Base-by-base conservation (phyloP, 768 basidiomycete genomes). In the Strobilomyces echinocephalus region DNA sequence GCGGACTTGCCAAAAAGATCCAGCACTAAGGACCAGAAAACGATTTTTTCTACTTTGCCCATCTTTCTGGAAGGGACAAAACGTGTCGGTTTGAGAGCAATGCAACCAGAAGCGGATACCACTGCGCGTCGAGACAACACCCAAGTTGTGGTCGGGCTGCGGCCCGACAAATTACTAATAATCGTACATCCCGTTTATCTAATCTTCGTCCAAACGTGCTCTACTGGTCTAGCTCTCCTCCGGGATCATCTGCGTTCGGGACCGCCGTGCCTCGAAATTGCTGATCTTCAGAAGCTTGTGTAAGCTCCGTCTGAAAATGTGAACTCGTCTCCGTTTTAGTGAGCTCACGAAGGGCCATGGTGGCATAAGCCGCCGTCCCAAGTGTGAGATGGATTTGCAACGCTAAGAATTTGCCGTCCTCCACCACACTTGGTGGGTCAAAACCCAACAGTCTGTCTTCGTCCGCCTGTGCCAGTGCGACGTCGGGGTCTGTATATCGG, bases 241-340 rank as follows among this genome's bases (percentile, higher is more conserved):
- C 67, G 30, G 45, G 66, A 49, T 62, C 74, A n/a, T 51, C 50
- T 18, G 33, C 43, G 31, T 47, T 59, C 18, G 59, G 67, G 18
- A 61, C 66, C 21, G 54, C 67, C n/a, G 70, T 71, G 5, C 87
- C 84, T 58, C 82, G 80, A 68, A 84, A 91, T 60, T 82, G 82
- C 66, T 94, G 91, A 64, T 94, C 91, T 66, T 88, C 90, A 20
- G 89, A 84, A 31, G 80, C 76, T 49, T 76, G 78, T 12, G 91
- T 94, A 56, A 94, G 76, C 59, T 74, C 74, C n/a, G 79, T 88
- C 66, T 97, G 95, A 72, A 84, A 86, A 63, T 93, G 92, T 38
- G 92, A 87, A 67, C 91, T 93, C 18, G 95, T 97, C 64, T 97
- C 94, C 33, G 88, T 91, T 74, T 95, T 98, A 14, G 94, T 93